Evolutionary conservation across 23 red algal genomes (phyloP), one percentile per base, ranked within the genome.

Genomic region (Rhodosorus marinus): DNA sequence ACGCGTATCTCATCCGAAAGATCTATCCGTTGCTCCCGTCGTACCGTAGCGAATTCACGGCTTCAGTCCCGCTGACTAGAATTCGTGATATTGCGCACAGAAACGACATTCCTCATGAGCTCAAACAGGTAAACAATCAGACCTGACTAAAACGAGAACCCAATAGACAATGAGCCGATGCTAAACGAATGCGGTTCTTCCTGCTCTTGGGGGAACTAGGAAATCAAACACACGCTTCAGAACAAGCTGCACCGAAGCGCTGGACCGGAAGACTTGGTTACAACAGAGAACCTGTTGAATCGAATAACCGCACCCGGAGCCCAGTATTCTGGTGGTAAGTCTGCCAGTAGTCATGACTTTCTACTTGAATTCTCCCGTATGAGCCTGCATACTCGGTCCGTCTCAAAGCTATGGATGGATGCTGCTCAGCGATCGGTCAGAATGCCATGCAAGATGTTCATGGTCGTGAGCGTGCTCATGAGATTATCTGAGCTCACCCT

Each of bases 171-270:
- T n/a, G n/a, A n/a, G n/a, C n/a, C n/a, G n/a, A n/a, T n/a, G n/a
- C n/a, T n/a, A n/a, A n/a, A n/a, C n/a, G n/a, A n/a, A n/a, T n/a
- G n/a, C n/a, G n/a, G n/a, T n/a, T n/a, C n/a, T n/a, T n/a, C n/a
- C n/a, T n/a, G n/a, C n/a, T n/a, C n/a, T n/a, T n/a, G n/a, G n/a
- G n/a, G n/a, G n/a, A n/a, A n/a, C n/a, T n/a, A n/a, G n/a, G 64
- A 83, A 29, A 83, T 83, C 33, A 83, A 83, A 48, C 78, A 74
- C 26, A 72, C 55, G n/a, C 67, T 83, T 2, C 78, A 83, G 57
- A 83, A 83, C 59, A 83, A 83, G 67, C 29, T 83, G 7, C 78
- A 83, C 50, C 66, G 78, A n/a, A 74, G 78, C 25, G 65, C 66
- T 3, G 78, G 78, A 8, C 78, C 78, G 6, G 78, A 83, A 31